phyloP scores from a whole-genome alignment of 2,329 filamentous ascomycete genomes.

The Aspergillus pseudoterreus region DNA sequence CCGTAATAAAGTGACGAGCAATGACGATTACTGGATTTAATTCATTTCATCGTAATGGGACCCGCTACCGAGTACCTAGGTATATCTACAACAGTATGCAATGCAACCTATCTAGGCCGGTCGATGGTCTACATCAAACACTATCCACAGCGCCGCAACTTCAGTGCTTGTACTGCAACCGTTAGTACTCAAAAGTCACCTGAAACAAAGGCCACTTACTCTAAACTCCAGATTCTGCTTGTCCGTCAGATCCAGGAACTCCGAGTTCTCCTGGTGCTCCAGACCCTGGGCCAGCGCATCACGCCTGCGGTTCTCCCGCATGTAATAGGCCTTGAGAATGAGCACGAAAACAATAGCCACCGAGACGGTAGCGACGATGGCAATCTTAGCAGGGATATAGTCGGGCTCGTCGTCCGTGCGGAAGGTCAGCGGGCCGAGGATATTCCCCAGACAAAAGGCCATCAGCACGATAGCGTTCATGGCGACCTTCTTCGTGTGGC shows the following conservation, averaged over 20 bases:
- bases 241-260: slow-evolving; percentile 33
- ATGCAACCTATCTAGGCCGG: too few species aligned
- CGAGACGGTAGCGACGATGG: slow-evolving; percentile 32
- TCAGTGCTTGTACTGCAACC: slow-evolving; percentile 7
- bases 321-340: slow-evolving; percentile 22
- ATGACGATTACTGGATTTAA: neutral
- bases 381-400: slow-evolving; percentile 38
- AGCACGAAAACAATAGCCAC: slow-evolving; percentile 26
- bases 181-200: neutral
- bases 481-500: slow-evolving; percentile 50
- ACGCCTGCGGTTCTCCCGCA: slow-evolving; percentile 29
- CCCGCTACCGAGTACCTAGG: too few species aligned
- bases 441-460: slow-evolving; percentile 42
- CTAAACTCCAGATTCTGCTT: slow-evolving; percentile 27
- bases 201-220: slow-evolving; percentile 7
- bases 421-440: slow-evolving; percentile 45
- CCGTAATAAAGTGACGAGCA: neutral
- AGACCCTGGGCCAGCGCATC: slow-evolving; percentile 17
- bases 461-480: slow-evolving; percentile 46
- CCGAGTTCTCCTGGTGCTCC: slow-evolving; percentile 20
- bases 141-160: neutral
- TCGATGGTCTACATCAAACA: neutral
- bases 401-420: slow-evolving; percentile 40
- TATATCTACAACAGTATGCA: too few species aligned
- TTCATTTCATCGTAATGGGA: neutral